Evolutionary conservation across 1,284 basidiomycete species (phyloP).

Genomic region (Apiotrichum domesticum): DNA sequence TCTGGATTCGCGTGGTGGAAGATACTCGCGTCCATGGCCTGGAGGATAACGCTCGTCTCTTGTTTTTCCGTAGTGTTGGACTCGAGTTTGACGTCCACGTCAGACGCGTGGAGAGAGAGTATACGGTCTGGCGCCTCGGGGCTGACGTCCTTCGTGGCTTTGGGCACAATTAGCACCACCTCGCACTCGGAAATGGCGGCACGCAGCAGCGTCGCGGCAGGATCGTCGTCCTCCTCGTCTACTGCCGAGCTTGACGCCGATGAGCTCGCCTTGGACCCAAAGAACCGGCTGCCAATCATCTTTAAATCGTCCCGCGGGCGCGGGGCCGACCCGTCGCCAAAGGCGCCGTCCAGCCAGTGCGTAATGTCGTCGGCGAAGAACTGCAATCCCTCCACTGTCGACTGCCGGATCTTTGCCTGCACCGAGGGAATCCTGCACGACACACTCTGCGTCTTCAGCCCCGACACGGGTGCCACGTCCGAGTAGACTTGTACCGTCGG

Average conservation of each 20-base stretch:
- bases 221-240: slow-evolving; percentile 31
- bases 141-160: slow-evolving; percentile 1
- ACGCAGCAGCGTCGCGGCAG: slow-evolving; percentile 26
- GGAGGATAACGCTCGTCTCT: slow-evolving; percentile 61
- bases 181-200: slow-evolving; percentile 32
- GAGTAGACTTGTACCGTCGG: slow-evolving; percentile 48
- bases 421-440: slow-evolving; percentile 59
- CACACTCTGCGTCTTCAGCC: slow-evolving; percentile 25
- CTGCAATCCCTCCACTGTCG: slow-evolving; percentile 65
- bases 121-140: slow-evolving; percentile 19
- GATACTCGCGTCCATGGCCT: slow-evolving; percentile 59
- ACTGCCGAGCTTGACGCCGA: slow-evolving; percentile 39
- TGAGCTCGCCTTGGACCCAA: slow-evolving; percentile 55
- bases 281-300: slow-evolving; percentile 77
- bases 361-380: slow-evolving; percentile 76
- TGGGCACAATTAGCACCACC: slow-evolving; percentile 29
- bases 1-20: slow-evolving; percentile 14
- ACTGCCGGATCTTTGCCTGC: slow-evolving; percentile 54
- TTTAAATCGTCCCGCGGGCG: slow-evolving; percentile 57
- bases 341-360: slow-evolving; percentile 56
- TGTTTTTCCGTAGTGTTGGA: slow-evolving; percentile 55
- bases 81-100: slow-evolving; percentile 61
- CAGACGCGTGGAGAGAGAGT: slow-evolving; percentile 51
- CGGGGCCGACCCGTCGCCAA: slow-evolving; percentile 38
- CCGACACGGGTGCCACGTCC: slow-evolving; percentile 3